Percentiles rank a stretch among this genome's conserved stretches.
These are phyloP conservation scores for Nannochloris sp. DNA, from an alignment of 139 green algal genomes.

Conservation along the genomic window DNA sequence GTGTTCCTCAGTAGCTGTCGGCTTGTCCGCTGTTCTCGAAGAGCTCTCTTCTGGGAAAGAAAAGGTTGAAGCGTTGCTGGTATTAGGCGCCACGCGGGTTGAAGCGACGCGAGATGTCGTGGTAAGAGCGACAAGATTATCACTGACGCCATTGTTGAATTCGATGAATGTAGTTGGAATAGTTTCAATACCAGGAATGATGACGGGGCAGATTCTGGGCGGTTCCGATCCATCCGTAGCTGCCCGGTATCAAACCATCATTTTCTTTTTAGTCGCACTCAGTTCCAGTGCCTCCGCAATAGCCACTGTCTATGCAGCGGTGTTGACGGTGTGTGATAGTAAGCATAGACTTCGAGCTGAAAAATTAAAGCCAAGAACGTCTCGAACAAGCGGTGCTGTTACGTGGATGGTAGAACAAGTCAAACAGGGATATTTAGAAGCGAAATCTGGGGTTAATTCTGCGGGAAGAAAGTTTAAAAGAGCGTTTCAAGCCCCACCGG, in stretches of 20 bases:
- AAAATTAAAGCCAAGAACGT: background rate
- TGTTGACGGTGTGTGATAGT: conserved; percentile 2
- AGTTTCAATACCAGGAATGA: conserved; percentile 76
- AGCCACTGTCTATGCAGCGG: conserved; percentile 3
- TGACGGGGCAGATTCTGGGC: conserved; percentile 78
- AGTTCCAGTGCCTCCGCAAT: conserved; percentile 9
- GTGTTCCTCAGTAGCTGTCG: conserved; percentile 62
- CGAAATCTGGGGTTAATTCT: background rate
- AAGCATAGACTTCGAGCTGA: background rate
- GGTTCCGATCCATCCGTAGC: conserved; percentile 55
- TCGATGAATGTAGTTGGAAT: conserved; percentile 58
- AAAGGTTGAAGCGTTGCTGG: conserved; percentile 60
- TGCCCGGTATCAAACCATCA: conserved; percentile 69
- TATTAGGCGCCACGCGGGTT: conserved; percentile 60
- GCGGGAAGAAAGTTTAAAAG: background rate
- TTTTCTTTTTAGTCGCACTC: conserved; percentile 64
- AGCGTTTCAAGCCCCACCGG: background rate
- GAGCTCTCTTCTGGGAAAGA: conserved; percentile 39
- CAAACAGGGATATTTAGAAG: background rate
- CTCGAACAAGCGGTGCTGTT: background rate
- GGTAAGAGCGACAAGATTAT: conserved; percentile 32
- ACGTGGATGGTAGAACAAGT: background rate
- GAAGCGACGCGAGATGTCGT: conserved; percentile 55
- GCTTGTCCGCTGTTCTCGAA: conserved; percentile 51
- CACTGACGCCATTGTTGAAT: conserved; percentile 77